Evolutionary conservation across 768 basidiomycete species (phyloP), one percentile per base, ranked within the genome.

Genomic region (Guyanaporus albipodus): DNA sequence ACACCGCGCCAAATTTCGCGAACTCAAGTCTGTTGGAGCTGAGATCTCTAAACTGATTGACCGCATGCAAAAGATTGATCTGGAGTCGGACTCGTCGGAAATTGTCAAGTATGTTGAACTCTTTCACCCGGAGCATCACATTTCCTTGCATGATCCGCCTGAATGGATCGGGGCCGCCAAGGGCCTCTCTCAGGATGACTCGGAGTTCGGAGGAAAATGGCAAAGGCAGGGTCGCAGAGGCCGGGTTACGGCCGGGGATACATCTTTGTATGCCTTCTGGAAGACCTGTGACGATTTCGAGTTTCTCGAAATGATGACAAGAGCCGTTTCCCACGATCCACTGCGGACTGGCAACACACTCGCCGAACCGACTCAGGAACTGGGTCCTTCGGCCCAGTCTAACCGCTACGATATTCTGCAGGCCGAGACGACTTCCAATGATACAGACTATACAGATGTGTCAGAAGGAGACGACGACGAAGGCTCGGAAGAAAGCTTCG

Each of bases 231-330:
- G 71, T 18, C 51, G 33, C 4, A 45, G 40, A 10, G 67, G 66
- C 22, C 55, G 52, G 44, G 56, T 53, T 3, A 9, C 35, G 18
- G 42, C 24, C 17, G 55, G 54, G 37, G 63, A 66, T 24, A 53
- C 53, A 2, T 64, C 76, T 0, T 24, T 68, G 0, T 82, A 81
- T 52, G 71, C 69, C 0, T 80, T 76, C 48, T 85, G 83, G 83
- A 64, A 62, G 42, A 53, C 61, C 6, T 70, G 68, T 5, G 45
- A 56, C 1, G 82, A 85, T 54, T 44, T 83, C 3, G 64, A 61
- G 2, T 83, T 81, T 54, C 52, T 82, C 32, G 56, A 64, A 0
- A 43, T 36, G 27, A 12, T 53, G n/a, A n/a, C n/a, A n/a, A n/a
- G n/a, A n/a, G n/a, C n/a, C n/a, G n/a, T n/a, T n/a, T n/a, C n/a